phyloP scores from a whole-genome alignment of 2,329 filamentous ascomycete genomes.

The Microdochium trichocladiopsis region DNA sequence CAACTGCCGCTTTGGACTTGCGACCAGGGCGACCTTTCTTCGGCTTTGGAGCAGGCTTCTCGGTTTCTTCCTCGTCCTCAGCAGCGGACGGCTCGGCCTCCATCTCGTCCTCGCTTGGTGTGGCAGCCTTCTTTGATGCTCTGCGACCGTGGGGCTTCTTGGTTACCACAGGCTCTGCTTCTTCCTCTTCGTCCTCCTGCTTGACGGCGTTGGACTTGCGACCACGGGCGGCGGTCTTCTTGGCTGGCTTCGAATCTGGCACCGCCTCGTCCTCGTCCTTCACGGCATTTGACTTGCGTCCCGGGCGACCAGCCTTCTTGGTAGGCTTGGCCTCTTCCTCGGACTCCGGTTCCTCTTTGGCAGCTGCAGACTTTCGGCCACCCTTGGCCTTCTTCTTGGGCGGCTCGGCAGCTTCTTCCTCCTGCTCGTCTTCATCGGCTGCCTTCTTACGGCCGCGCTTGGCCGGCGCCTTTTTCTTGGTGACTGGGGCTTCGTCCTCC shows the following conservation, averaged over 20 bases:
- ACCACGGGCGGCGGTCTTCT: conserved; percentile 12
- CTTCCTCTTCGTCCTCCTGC: conserved; percentile 12
- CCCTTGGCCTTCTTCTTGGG: conserved; percentile 30
- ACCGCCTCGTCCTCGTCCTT: conserved; percentile 12
- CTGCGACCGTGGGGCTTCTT: conserved; percentile 21
- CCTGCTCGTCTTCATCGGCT: conserved; percentile 12
- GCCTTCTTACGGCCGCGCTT: conserved; percentile 23
- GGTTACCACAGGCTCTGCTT: conserved; percentile 16
- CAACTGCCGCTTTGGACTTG: too few species aligned
- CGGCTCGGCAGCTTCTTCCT: conserved; percentile 21
- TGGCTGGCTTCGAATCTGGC: conserved; percentile 6
- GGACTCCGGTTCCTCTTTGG: conserved; percentile 15
- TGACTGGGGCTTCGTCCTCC: conserved; percentile 15
- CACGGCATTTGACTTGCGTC: conserved; percentile 16
- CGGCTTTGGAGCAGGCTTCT: too few species aligned
- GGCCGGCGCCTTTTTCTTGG: conserved; percentile 23
- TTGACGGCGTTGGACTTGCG: conserved; percentile 13
- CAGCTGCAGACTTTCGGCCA: conserved; percentile 12
- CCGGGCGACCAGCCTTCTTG: conserved; percentile 19
- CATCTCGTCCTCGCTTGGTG: conserved; percentile 10
- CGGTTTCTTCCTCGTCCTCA: conserved; percentile 14
- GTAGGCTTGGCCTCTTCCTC: conserved; percentile 13
- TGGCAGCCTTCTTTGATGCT: conserved; percentile 12
- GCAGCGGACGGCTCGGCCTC: conserved; percentile 7
- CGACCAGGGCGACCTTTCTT: too few species aligned